These are phyloP conservation scores for Xylaria sp. DNA, from an alignment of 2,329 filamentous ascomycete genomes.

Conservation along the genomic window DNA sequence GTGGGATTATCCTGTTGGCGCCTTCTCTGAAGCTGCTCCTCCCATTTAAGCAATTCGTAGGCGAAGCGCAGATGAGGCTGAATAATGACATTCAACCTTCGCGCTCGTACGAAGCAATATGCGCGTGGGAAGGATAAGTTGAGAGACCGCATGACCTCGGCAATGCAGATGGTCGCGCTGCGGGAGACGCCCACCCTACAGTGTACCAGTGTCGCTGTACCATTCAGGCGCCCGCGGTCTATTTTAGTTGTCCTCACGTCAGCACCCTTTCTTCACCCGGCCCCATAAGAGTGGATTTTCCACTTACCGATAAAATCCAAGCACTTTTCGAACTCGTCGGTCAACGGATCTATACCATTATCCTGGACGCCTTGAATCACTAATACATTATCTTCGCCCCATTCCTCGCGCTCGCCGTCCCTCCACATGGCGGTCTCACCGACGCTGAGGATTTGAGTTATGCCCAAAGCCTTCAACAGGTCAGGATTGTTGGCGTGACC, in stretches of 20 bases:
- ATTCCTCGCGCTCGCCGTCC: constrained; percentile 70
- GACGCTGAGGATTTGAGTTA: constrained; percentile 86
- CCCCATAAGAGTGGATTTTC: neutral
- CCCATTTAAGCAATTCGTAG: constrained; percentile 96
- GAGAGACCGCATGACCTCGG: constrained; percentile 90
- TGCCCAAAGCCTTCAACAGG: constrained; percentile 78
- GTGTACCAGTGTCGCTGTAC: constrained; percentile 89
- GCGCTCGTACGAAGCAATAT: constrained; percentile 94
- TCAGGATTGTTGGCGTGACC: constrained; percentile 93
- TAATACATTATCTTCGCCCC: constrained; percentile 80
- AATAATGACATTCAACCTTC: constrained; percentile 95
- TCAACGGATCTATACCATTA: constrained; percentile 93
- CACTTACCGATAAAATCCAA: constrained; percentile 87
- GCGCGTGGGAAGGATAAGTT: constrained; percentile 85
- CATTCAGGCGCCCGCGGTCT: constrained; percentile 80
- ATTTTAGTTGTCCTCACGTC: constrained; percentile 19
- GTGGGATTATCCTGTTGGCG: constrained; percentile 51
- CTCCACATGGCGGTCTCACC: constrained; percentile 87
- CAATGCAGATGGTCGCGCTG: constrained; percentile 96
- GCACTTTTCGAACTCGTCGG: constrained; percentile 82
- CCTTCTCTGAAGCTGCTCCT: constrained; percentile 71
- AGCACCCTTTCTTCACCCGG: neutral
- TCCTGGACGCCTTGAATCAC: constrained; percentile 88
- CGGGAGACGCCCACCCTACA: constrained; percentile 95
- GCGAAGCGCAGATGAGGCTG: constrained; percentile 94